Percentiles rank a stretch among this genome's conserved stretches.
Conservation (phyloP, 1,139 yeast species). For the Hanseniaspora sp. region DNA sequence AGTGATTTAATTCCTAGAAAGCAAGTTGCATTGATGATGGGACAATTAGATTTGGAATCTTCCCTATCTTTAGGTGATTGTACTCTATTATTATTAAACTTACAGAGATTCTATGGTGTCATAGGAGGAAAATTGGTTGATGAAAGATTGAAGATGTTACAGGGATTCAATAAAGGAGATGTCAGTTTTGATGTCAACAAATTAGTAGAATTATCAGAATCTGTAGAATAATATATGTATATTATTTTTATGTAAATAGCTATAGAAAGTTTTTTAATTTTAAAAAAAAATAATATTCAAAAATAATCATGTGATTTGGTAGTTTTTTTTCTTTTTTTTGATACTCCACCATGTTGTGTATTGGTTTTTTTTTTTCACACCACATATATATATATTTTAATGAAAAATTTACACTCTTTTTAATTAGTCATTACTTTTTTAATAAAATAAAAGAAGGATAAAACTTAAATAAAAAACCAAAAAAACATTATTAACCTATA, state of each 20-base stretch:
- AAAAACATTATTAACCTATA: not conserved
- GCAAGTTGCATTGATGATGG: slow-evolving; percentile 66
- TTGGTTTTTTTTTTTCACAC: too few species aligned
- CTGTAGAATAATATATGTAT: slow-evolving; percentile 39
- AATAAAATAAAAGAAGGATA: too few species aligned
- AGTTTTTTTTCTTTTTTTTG: not conserved
- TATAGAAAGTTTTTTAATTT: not conserved
- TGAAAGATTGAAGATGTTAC: slow-evolving; percentile 46
- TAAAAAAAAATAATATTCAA: not conserved
- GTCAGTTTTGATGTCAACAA: slow-evolving; percentile 51
- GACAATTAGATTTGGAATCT: slow-evolving; percentile 46
- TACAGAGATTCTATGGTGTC: slow-evolving; percentile 84
- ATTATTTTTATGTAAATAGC: not conserved
- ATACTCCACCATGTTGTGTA: too few species aligned
- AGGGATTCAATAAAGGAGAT: slow-evolving; percentile 60
- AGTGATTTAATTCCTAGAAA: slow-evolving; percentile 57
- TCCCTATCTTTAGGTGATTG: slow-evolving; percentile 55
- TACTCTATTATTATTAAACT: slow-evolving; percentile 61
- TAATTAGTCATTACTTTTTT: too few species aligned
- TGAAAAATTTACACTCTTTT: too few species aligned
- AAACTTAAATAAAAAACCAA: too few species aligned
- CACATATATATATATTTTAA: too few species aligned
- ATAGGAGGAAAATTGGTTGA: slow-evolving; percentile 38
- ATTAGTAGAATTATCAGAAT: slow-evolving; percentile 61
- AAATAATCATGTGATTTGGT: not conserved